Evolutionary conservation across 306 rosid genomes (phyloP).

Genomic region (Inga laurina): DNA sequence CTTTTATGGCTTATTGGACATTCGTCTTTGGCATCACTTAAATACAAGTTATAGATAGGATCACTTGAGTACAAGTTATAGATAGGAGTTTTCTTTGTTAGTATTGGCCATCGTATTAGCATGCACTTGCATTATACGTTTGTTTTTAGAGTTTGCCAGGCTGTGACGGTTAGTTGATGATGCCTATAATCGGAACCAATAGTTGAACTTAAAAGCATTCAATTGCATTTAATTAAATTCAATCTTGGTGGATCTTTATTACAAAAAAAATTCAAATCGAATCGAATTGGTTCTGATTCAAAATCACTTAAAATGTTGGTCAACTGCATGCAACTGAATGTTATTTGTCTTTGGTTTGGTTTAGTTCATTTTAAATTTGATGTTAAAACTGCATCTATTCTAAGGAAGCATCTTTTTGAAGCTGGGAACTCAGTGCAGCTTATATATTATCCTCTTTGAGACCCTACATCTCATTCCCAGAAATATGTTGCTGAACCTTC

Average conservation of each 20-base stretch:
- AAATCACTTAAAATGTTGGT: not conserved
- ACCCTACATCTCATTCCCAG: not conserved
- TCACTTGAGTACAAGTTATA: not conserved
- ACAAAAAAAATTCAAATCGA: not conserved
- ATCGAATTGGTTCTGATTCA: constrained; percentile 1
- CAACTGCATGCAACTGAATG: not conserved
- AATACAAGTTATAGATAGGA: not conserved
- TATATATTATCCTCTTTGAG: not conserved
- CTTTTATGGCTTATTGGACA: not conserved
- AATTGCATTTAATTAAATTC: not conserved
- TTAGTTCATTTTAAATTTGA: not conserved
- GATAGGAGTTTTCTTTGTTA: not conserved
- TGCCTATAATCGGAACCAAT: not conserved
- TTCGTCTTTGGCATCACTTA: not conserved
- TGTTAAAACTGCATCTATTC: not conserved
- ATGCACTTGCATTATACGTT: not conserved
- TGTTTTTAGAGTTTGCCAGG: not conserved
- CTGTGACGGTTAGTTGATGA: not conserved
- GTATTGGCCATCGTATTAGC: not conserved
- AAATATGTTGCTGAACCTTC: not conserved
- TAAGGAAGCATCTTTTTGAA: not conserved
- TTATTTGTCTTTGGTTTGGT: not conserved
- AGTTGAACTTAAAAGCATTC: not conserved
- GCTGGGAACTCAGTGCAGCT: not conserved
- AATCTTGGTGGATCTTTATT: not conserved